These are phyloP conservation scores for Potentilla sterilis DNA, from an alignment of 306 rosid genomes.

Conservation along the genomic window DNA sequence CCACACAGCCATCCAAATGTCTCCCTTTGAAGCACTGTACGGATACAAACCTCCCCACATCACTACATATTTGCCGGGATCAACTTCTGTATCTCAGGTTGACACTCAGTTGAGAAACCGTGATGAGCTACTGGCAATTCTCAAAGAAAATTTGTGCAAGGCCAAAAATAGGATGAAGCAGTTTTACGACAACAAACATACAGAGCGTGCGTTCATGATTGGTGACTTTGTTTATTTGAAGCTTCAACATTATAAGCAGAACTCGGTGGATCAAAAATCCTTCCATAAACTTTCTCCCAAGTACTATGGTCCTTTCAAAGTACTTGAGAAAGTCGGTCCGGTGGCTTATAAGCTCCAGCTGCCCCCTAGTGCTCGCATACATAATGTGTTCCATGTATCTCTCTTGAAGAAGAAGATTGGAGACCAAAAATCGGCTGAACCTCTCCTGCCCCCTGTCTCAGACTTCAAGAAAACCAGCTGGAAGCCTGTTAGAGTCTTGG, in stretches of 20 bases:
- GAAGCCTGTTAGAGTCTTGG: no score
- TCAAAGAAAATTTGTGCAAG: no score
- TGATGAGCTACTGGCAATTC: not conserved
- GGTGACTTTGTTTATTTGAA: not conserved
- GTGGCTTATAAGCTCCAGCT: not conserved
- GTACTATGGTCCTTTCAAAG: not conserved
- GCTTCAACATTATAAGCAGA: not conserved
- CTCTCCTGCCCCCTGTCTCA: no score
- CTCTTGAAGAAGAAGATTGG: not conserved
- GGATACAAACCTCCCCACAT: not conserved
- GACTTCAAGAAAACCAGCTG: no score
- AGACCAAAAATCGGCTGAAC: no score
- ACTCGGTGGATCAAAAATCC: not conserved
- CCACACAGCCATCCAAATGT: not conserved
- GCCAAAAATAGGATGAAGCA: not conserved
- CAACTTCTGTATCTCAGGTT: not conserved
- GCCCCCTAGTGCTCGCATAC: not conserved
- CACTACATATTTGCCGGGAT: rapidly evolving
- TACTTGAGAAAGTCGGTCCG: not conserved
- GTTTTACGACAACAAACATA: not conserved
- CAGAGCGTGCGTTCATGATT: not conserved
- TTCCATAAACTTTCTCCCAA: not conserved
- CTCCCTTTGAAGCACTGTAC: not conserved
- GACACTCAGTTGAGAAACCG: not conserved
- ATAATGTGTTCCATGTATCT: not conserved